These are phyloP conservation scores for Euryodendron excelsum DNA, from an alignment of 148 eudicot genomes.

Conservation along the genomic window DNA sequence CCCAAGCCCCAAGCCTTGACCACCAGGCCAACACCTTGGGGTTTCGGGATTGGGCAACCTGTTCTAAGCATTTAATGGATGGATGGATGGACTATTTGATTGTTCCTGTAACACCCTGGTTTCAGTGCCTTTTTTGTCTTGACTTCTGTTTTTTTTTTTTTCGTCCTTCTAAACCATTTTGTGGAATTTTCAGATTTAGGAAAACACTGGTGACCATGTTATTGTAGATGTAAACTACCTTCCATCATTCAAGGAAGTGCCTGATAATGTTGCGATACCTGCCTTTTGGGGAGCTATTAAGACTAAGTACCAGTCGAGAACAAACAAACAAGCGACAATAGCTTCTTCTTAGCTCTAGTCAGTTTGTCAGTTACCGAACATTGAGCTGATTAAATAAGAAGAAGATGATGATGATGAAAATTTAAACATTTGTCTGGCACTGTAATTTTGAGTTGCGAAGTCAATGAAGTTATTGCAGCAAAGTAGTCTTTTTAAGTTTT, in stretches of 20 bases:
- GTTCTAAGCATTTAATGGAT: background rate
- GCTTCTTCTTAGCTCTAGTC: background rate
- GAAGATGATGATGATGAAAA: too few relatives aligned
- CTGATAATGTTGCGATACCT: slow-evolving; percentile 75
- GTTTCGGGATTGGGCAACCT: background rate
- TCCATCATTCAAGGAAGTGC: slow-evolving; percentile 91
- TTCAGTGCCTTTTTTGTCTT: background rate
- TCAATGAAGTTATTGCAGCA: too few relatives aligned
- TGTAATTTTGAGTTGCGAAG: too few relatives aligned
- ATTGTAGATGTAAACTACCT: slow-evolving; percentile 96
- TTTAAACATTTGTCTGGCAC: too few relatives aligned
- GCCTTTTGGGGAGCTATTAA: slow-evolving; percentile 88
- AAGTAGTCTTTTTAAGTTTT: too few relatives aligned
- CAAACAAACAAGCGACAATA: slow-evolving; percentile 6
- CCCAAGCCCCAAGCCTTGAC: too few relatives aligned
- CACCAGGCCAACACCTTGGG: too few relatives aligned
- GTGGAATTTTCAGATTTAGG: slow-evolving; percentile 56
- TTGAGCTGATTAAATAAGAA: too few relatives aligned
- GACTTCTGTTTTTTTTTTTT: background rate
- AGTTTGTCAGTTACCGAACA: background rate
- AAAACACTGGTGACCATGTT: slow-evolving; percentile 78
- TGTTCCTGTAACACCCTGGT: background rate
- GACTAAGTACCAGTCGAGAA: slow-evolving; percentile 41
- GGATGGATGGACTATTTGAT: background rate
- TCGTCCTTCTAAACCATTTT: background rate